Conservation (phyloP, 352 stramenopile genomes). For the Pythium dissimile region DNA sequence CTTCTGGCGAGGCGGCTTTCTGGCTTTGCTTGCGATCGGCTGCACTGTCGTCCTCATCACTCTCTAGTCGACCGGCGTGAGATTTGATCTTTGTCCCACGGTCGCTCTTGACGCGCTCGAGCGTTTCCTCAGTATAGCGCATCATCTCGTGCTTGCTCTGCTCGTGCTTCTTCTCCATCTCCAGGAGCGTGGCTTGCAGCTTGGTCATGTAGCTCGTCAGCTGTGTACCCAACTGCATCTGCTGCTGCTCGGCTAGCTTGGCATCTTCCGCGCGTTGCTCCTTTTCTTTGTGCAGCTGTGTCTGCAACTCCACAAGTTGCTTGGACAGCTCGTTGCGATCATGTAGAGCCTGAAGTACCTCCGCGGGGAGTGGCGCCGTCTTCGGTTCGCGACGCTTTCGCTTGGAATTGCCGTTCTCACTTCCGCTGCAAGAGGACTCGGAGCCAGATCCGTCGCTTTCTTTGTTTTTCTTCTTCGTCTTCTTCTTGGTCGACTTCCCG, state of each 20-base stretch:
- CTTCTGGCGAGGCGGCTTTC: constrained; percentile 14
- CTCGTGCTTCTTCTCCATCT: constrained; percentile 70
- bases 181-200: constrained; percentile 47
- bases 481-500: too few species aligned
- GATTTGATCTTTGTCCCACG: constrained; percentile 30
- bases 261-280: constrained; percentile 39
- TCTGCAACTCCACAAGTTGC: constrained; percentile 56
- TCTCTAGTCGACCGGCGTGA: constrained; percentile 40
- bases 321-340: constrained; percentile 57
- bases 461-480: constrained; percentile 9
- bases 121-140: constrained; percentile 55
- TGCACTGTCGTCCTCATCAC: constrained; percentile 32
- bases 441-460: constrained; percentile 19
- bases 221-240: constrained; percentile 43
- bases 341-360: constrained; percentile 44
- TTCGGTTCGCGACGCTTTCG: constrained; percentile 23
- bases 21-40: neutral
- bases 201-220: constrained; percentile 60
- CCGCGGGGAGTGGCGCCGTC: constrained; percentile 9
- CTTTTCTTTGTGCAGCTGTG: constrained; percentile 49
- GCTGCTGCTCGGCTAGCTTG: constrained; percentile 42
- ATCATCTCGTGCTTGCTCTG: constrained; percentile 58
- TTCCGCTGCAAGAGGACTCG: neutral
- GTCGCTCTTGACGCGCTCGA: constrained; percentile 40
- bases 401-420: constrained; percentile 1